phyloP scores from a whole-genome alignment of 768 basidiomycete genomes.

The Udeniomyces megalosporus region DNA sequence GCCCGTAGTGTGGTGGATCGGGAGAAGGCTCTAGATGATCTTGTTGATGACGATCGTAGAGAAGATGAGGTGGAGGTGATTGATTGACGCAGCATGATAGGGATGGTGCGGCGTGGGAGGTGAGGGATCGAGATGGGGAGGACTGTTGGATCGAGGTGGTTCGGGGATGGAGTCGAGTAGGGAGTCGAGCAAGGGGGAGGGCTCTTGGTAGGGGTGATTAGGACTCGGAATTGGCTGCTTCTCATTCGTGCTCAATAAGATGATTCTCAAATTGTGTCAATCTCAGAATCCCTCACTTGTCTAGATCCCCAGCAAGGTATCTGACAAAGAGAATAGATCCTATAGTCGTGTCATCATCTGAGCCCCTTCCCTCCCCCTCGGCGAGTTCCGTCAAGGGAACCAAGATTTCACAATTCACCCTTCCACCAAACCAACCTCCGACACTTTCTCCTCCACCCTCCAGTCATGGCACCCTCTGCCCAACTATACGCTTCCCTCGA shows the following conservation, averaged over 20 bases:
- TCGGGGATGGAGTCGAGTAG: no score
- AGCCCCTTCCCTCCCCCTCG: not conserved
- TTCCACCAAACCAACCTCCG: not conserved
- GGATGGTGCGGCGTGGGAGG: not conserved
- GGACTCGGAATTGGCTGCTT: no score
- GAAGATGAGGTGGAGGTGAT: not conserved
- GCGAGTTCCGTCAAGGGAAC: not conserved
- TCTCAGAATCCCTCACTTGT: no score
- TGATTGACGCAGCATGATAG: not conserved
- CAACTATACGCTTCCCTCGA: conserved; percentile 39
- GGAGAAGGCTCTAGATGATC: conserved; percentile 19
- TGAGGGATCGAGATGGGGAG: not conserved
- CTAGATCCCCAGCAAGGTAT: not conserved
- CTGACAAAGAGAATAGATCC: no score
- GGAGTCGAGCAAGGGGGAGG: no score
- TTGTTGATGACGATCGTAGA: not conserved
- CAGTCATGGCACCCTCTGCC: not conserved
- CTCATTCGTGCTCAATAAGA: no score
- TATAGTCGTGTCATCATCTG: no score
- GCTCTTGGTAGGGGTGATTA: no score
- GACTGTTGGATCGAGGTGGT: not conserved
- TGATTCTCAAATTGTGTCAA: no score
- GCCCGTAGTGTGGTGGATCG: conserved; percentile 22
- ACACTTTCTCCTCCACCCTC: not conserved
- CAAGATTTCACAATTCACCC: no score